phyloP scores from a whole-genome alignment of 108 stramenopile species.

The Fragilaria crotonensis region DNA sequence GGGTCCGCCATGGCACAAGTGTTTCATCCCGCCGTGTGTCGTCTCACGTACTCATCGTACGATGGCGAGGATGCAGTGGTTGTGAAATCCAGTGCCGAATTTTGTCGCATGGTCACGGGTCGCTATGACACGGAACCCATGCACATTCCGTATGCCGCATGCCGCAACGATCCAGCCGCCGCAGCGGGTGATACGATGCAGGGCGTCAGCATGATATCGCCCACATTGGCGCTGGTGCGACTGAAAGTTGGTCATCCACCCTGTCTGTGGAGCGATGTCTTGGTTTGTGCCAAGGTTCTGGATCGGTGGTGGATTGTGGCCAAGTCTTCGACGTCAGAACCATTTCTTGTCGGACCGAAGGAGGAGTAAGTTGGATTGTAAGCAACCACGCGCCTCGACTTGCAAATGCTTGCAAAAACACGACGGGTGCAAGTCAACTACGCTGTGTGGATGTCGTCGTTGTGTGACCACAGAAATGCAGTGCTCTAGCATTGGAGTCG shows the following conservation, averaged over 20 bases:
- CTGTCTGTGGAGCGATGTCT: constrained; percentile 16
- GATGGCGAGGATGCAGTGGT: constrained; percentile 10
- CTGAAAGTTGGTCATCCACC: constrained; percentile 19
- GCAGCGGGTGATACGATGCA: constrained; percentile 7
- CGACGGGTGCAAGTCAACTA: too few species aligned
- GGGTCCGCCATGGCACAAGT: constrained; percentile 10
- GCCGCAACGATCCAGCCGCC: constrained; percentile 2
- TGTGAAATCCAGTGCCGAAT: background rate
- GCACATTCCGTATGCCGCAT: constrained; percentile 6
- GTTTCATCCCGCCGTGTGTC: constrained; percentile 11
- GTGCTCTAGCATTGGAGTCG: too few species aligned
- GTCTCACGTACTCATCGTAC: constrained; percentile 11
- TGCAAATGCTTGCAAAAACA: too few species aligned
- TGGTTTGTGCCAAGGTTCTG: constrained; percentile 9
- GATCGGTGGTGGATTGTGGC: constrained; percentile 23
- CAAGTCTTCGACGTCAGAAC: constrained; percentile 12
- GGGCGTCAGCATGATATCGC: constrained; percentile 6
- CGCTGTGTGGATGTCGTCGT: too few species aligned
- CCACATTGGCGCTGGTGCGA: constrained; percentile 8
- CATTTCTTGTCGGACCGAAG: too few species aligned
- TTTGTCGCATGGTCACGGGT: constrained; percentile 11
- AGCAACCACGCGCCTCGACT: too few species aligned
- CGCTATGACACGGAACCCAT: constrained; percentile 6
- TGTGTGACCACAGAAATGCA: too few species aligned
- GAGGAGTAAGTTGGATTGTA: too few species aligned